Percentiles rank a stretch among this genome's conserved stretches.
Evolutionary conservation across 2,329 filamentous ascomycete genomes (phyloP).

Genomic region (Colletotrichum sp.): DNA sequence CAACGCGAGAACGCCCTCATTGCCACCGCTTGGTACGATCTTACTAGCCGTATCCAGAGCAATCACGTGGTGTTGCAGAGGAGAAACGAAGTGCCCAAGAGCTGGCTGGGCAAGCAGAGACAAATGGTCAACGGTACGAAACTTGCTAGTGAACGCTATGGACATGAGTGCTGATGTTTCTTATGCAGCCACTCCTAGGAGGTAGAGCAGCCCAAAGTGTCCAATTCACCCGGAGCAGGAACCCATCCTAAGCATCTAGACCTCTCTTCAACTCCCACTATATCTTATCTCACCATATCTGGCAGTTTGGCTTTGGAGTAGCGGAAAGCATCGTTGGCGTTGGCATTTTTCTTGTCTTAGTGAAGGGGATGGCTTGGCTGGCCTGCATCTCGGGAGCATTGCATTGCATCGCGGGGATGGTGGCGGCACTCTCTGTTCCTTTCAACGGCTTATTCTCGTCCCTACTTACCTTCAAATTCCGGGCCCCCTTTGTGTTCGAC

Average conservation of each 20-base stretch:
- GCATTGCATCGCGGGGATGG: conserved; percentile 14
- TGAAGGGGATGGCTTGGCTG: conserved; percentile 4
- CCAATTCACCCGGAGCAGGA: neutral
- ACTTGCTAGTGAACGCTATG: neutral
- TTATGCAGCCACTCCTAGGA: conserved; percentile 25
- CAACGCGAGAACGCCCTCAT: conserved; percentile 81
- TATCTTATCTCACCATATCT: neutral
- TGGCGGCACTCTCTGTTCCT: neutral
- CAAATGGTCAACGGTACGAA: conserved; percentile 66
- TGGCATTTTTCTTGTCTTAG: neutral
- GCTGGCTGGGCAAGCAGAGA: conserved; percentile 86
- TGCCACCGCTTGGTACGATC: conserved; percentile 85
- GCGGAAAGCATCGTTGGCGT: neutral
- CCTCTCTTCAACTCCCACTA: neutral
- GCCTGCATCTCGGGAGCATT: conserved; percentile 8
- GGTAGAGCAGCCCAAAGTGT: conserved; percentile 7
- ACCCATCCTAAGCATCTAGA: neutral
- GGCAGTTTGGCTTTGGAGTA: neutral
- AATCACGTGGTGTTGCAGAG: conserved; percentile 82
- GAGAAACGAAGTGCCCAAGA: conserved; percentile 75
- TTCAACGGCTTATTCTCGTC: neutral
- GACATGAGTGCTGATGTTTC: neutral
- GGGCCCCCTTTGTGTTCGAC: neutral
- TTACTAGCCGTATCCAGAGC: conserved; percentile 79
- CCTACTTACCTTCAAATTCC: neutral